These are phyloP conservation scores for Pleomassaria siparia DNA, from an alignment of 2,329 filamentous ascomycete species.

Conservation along the genomic window DNA sequence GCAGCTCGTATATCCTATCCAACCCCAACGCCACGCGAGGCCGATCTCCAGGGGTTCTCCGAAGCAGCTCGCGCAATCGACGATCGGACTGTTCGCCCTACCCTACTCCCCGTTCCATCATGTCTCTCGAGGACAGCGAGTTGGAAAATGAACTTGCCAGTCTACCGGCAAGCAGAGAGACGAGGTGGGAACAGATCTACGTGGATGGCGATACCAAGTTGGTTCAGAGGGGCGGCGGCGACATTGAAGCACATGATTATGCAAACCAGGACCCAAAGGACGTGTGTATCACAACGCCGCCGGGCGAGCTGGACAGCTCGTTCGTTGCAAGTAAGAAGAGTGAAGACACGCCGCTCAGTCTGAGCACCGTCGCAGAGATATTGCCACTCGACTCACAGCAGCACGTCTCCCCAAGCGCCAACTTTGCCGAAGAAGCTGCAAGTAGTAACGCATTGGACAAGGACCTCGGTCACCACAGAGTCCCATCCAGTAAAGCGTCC, in stretches of 20 bases:
- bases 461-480: slow-evolving; percentile 12
- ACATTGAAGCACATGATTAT: slow-evolving; percentile 36
- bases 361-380: slow-evolving; percentile 25
- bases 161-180: slow-evolving; percentile 36
- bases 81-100: slow-evolving; percentile 41
- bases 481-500: slow-evolving; percentile 28
- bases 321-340: slow-evolving; percentile 26
- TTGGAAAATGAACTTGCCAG: slow-evolving; percentile 39
- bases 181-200: slow-evolving; percentile 43
- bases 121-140: slow-evolving; percentile 43
- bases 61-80: slow-evolving; percentile 28
- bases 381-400: not conserved
- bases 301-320: slow-evolving; percentile 31
- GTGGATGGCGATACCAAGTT: slow-evolving; percentile 42
- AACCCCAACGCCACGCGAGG: slow-evolving; percentile 23
- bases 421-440: not conserved
- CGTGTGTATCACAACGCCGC: slow-evolving; percentile 39
- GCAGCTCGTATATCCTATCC: slow-evolving; percentile 46
- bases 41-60: slow-evolving; percentile 21
- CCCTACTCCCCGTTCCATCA: slow-evolving; percentile 36
- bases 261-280: slow-evolving; percentile 34
- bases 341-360: slow-evolving; percentile 28
- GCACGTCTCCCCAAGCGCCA: slow-evolving; percentile 1
- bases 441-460: not conserved
- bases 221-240: slow-evolving; percentile 34